phyloP scores from a whole-genome alignment of 2,329 filamentous ascomycete species.

The Zalaria obscura region DNA sequence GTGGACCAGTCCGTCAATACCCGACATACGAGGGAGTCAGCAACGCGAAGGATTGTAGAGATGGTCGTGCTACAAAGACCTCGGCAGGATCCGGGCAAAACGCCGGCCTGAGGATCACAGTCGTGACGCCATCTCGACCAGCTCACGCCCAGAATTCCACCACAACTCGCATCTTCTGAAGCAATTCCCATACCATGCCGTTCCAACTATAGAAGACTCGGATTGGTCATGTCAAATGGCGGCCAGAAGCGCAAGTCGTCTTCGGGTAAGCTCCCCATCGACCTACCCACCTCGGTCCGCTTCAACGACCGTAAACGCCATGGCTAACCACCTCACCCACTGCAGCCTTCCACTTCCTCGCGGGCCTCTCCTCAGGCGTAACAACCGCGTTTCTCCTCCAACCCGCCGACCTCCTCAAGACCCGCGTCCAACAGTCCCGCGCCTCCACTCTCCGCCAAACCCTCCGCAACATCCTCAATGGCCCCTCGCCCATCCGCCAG shows the following conservation, averaged over 20 bases:
- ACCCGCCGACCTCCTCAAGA: constrained; percentile 92
- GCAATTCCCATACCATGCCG: no score
- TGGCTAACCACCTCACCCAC: not conserved
- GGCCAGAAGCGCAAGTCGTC: constrained; percentile 9
- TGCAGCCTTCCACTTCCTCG: constrained; percentile 70
- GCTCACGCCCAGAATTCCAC: no score
- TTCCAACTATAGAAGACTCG: not conserved
- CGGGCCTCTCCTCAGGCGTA: constrained; percentile 76
- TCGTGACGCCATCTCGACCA: no score
- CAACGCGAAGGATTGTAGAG: no score
- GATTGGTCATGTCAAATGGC: constrained; percentile 8
- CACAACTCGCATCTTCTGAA: no score
- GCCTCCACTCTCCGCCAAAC: constrained; percentile 51
- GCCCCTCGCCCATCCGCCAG: constrained; percentile 50
- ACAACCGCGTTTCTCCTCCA: constrained; percentile 83
- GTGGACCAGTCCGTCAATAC: no score
- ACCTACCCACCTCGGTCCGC: no score
- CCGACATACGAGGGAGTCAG: no score
- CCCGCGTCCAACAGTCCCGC: constrained; percentile 79
- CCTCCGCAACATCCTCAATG: constrained; percentile 54
- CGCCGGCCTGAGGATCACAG: no score
- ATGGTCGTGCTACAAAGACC: no score
- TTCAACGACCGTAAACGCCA: not conserved
- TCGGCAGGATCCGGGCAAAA: no score
- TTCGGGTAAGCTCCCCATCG: constrained; percentile 1